Evolutionary conservation across 2,329 filamentous ascomycete genomes (phyloP), one percentile per base, ranked within the genome.

Genomic region (Amesomyces nigricolor): DNA sequence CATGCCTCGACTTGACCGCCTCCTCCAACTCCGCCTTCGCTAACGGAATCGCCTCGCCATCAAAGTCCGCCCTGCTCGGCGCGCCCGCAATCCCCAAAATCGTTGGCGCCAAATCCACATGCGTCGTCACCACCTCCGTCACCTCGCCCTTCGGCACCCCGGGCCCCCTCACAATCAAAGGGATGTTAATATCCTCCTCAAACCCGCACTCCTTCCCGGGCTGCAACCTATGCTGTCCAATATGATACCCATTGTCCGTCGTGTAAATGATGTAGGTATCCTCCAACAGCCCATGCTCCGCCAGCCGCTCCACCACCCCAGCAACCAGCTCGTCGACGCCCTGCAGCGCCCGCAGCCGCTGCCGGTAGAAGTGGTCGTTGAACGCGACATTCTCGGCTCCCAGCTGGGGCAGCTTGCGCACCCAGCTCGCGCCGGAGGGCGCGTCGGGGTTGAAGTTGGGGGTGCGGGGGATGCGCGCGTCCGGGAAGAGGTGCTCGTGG

Each of bases 71-170:
- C 0, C 75, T 71, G 2, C 73, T 61, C 0, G 72, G 66, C 1
- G 71, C 69, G 0, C 75, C 73, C 0, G 71, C 74, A 4, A 75
- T 62, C 1, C 73, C 67, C 37, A 86, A 71, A 9, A 86, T 66
- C 0, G 83, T 87, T 0, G 84, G 83, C 0, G 80, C 81, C 2
- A 87, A 68, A 61, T 87, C 84, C 3, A 83, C 78, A 62, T 87
- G 85, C 0, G 81, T 79, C 0, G 80, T 85, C 2, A 82, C 77
- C 4, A 74, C 65, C 19, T 77, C 67, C 3, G 71, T 68, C 0
- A 67, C 69, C 7, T 71, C 60, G 1, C 75, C 75, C 10, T 66
- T 61, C 0, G 74, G 67, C 2, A 86, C 68, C 0, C 79, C 78
- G 0, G 83, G 82, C 0, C 83, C 83, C 9, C 82, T 74, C 16